phyloP scores from a whole-genome alignment of 345 rosid genomes.

The Eucalyptus viminalis region DNA sequence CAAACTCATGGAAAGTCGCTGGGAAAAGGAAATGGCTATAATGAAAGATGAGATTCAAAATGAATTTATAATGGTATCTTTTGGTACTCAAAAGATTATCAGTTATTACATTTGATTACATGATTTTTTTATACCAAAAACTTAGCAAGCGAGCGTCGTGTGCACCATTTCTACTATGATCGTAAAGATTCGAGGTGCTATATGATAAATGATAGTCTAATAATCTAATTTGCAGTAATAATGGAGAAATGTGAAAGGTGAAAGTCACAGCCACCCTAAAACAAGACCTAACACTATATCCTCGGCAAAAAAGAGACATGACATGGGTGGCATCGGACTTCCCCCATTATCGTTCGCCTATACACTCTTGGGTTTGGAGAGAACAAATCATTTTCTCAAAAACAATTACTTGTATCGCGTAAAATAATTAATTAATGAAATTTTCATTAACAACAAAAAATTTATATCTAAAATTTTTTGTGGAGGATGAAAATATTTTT shows the following conservation, averaged over 20 bases:
- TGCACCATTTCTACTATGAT: neutral
- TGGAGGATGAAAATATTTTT: too few species aligned
- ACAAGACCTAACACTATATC: neutral
- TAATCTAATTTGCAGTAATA: neutral
- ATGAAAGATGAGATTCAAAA: too few species aligned
- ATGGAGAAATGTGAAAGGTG: neutral
- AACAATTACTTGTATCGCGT: accelerated
- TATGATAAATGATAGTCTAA: neutral
- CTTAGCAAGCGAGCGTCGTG: neutral
- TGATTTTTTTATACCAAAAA: neutral
- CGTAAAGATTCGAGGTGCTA: neutral
- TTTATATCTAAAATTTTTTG: too few species aligned
- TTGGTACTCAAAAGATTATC: neutral
- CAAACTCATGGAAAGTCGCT: neutral
- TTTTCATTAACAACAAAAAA: too few species aligned
- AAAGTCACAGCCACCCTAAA: neutral
- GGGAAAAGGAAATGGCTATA: neutral
- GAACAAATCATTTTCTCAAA: too few species aligned
- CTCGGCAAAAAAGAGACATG: too few species aligned
- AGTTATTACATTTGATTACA: neutral
- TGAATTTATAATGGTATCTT: neutral
- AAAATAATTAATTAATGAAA: too few species aligned
- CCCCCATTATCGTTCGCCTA: too few species aligned
- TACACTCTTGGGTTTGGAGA: too few species aligned
- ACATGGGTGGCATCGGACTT: too few species aligned